A percentile compares a stretch with the other conserved stretches of the same genome.
Evolutionary conservation across 805 yeast genomes (phyloP).

Genomic region (Debaryomyces hansenii): DNA sequence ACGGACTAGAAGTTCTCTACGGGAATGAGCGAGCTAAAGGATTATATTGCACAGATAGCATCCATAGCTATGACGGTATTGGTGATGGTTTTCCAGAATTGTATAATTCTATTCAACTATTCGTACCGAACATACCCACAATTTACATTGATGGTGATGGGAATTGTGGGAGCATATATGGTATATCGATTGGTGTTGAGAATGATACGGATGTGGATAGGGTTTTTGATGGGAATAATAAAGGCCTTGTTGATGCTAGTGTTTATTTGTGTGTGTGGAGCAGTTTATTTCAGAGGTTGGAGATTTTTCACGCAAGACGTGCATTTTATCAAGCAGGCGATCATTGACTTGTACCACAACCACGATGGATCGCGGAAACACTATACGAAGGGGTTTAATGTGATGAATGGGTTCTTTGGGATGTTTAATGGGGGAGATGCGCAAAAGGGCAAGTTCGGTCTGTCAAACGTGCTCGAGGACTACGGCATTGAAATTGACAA

Average conservation of each 20-base stretch:
- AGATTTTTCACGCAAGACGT: constrained; percentile 18
- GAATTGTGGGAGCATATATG: constrained; percentile 15
- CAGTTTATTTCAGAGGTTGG: constrained; percentile 23
- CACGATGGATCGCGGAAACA: background rate
- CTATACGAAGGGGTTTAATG: background rate
- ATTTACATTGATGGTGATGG: constrained; percentile 13
- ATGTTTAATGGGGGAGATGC: constrained; percentile 5
- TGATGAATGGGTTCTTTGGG: background rate
- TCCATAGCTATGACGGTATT: constrained; percentile 10
- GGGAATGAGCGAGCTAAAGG: constrained; percentile 9
- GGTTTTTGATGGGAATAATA: constrained; percentile 15
- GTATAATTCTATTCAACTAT: constrained; percentile 9
- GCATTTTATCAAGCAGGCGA: constrained; percentile 8
- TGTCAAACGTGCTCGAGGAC: constrained; percentile 4
- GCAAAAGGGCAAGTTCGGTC: background rate
- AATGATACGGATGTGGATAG: constrained; percentile 21
- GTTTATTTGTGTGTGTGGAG: constrained; percentile 11
- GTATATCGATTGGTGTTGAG: constrained; percentile 14
- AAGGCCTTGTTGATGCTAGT: constrained; percentile 17
- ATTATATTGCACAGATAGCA: constrained; percentile 9
- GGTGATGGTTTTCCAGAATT: constrained; percentile 12
- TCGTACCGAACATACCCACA: constrained; percentile 19
- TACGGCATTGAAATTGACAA: constrained; percentile 17
- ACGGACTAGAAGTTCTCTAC: background rate
- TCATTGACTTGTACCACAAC: background rate